phyloP scores from a whole-genome alignment of 192 early-diverging fungal species.

The Gryganskiella cystojenkinii region DNA sequence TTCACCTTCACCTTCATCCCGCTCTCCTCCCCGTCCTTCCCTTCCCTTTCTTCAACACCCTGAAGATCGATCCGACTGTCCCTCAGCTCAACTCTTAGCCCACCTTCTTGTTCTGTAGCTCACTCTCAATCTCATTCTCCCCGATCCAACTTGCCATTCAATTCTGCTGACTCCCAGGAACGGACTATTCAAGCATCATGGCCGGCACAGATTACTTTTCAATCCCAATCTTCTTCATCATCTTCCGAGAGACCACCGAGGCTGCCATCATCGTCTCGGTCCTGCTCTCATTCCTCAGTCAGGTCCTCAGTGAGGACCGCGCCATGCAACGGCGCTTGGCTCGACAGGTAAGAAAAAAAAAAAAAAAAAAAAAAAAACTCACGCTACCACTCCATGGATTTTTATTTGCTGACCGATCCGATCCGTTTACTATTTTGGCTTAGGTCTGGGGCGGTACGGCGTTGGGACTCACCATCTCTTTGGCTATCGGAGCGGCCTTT shows the following conservation, averaged over 20 bases:
- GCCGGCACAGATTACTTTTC: slow-evolving; percentile 22
- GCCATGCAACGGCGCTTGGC: slow-evolving; percentile 18
- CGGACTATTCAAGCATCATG: slow-evolving; percentile 5
- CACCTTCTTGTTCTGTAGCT: too few species aligned
- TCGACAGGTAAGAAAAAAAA: slow-evolving; percentile 37
- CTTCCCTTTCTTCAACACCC: not conserved
- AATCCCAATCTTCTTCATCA: slow-evolving; percentile 77
- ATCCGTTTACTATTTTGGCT: slow-evolving; percentile 21
- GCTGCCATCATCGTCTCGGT: slow-evolving; percentile 89
- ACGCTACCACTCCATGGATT: too few species aligned
- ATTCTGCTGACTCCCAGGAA: not conserved
- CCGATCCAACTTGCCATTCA: not conserved
- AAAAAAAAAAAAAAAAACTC: too few species aligned
- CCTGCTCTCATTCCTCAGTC: slow-evolving; percentile 71
- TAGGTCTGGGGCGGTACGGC: slow-evolving; percentile 81
- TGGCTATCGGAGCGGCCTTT: slow-evolving; percentile 79
- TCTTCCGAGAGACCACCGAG: slow-evolving; percentile 87
- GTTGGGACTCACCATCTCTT: slow-evolving; percentile 70
- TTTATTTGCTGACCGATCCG: not conserved
- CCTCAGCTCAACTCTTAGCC: not conserved
- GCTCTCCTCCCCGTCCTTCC: too few species aligned
- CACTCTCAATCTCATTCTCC: not conserved
- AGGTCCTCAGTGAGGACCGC: slow-evolving; percentile 29
- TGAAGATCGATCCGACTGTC: not conserved
- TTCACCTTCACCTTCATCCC: not conserved